Evolutionary conservation across 1,284 basidiomycete species (phyloP).

Genomic region (Omphalotus olearius): DNA sequence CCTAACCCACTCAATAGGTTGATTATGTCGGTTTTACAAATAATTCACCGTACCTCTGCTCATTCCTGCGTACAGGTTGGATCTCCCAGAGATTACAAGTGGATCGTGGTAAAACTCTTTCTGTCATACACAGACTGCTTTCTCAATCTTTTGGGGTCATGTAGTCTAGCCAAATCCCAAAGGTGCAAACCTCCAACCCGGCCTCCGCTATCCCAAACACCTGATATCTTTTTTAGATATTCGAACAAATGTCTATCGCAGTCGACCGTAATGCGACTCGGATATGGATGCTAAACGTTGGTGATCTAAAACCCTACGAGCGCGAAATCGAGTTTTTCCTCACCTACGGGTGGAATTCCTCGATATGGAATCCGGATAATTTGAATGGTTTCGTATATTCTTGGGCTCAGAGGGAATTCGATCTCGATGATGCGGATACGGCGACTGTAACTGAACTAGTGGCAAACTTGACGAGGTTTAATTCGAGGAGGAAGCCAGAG

Average conservation of each 20-base stretch:
- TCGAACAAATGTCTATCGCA: conserved; percentile 59
- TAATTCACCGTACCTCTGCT: background rate
- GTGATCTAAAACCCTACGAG: conserved; percentile 73
- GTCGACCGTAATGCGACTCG: conserved; percentile 51
- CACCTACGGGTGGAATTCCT: conserved; percentile 55
- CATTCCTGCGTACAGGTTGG: conserved; percentile 36
- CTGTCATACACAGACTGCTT: background rate
- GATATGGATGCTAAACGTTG: conserved; percentile 62
- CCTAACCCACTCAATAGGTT: conserved; percentile 25
- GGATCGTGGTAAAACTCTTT: conserved; percentile 42
- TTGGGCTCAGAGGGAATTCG: conserved; percentile 69
- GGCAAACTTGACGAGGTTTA: conserved; percentile 56
- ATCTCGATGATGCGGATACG: conserved; percentile 34
- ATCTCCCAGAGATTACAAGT: conserved; percentile 55
- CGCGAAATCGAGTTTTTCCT: conserved; percentile 70
- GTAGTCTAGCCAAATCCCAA: conserved; percentile 43
- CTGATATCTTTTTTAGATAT: conserved; percentile 34
- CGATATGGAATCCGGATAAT: conserved; percentile 48
- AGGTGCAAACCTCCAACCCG: conserved; percentile 23
- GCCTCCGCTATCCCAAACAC: background rate
- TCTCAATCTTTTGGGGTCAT: background rate
- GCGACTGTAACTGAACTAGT: conserved; percentile 47
- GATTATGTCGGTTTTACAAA: conserved; percentile 35
- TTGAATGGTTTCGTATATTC: conserved; percentile 46
- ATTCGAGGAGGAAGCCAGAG: conserved; percentile 65